Evolutionary conservation across 129 eudicot species (phyloP).

Genomic region (Artemisia annua): DNA sequence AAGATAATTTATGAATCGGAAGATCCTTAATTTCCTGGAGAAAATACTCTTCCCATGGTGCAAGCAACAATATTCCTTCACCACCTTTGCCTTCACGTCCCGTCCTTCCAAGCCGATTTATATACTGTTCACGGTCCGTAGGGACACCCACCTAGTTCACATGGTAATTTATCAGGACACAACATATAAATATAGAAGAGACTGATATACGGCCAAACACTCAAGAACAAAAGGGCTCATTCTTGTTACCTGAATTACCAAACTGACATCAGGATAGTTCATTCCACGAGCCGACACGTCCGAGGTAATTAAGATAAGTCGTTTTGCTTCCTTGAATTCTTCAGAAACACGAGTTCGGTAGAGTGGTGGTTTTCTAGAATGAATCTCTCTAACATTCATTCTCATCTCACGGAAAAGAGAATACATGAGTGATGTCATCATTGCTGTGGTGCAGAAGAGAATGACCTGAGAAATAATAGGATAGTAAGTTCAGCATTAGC

Average conservation of each 20-base stretch:
- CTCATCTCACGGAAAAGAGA: constrained; percentile 75
- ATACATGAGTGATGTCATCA: constrained; percentile 87
- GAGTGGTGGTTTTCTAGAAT: constrained; percentile 77
- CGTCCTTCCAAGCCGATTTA: constrained; percentile 89
- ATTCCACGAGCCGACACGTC: constrained; percentile 88
- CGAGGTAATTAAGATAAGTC: constrained; percentile 63
- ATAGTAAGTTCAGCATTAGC: constrained; percentile 13
- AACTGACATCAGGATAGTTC: constrained; percentile 90
- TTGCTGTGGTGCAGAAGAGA: constrained; percentile 82
- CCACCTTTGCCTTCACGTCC: constrained; percentile 90
- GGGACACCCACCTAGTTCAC: constrained; percentile 81
- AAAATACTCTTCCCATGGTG: constrained; percentile 91
- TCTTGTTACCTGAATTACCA: constrained; percentile 76
- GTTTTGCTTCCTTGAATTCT: constrained; percentile 79
- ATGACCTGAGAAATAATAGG: constrained; percentile 53
- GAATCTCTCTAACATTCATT: constrained; percentile 83
- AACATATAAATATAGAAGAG: neutral
- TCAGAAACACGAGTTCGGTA: constrained; percentile 69
- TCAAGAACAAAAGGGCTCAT: neutral
- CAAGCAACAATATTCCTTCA: constrained; percentile 76
- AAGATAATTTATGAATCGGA: constrained; percentile 52
- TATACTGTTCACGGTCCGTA: constrained; percentile 72
- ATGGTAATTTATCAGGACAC: neutral
- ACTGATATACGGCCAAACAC: neutral
- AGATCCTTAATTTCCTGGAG: constrained; percentile 76